These are phyloP conservation scores for Metahyphopichia silvanorum DNA, from an alignment of 805 yeast species.

Conservation along the genomic window DNA sequence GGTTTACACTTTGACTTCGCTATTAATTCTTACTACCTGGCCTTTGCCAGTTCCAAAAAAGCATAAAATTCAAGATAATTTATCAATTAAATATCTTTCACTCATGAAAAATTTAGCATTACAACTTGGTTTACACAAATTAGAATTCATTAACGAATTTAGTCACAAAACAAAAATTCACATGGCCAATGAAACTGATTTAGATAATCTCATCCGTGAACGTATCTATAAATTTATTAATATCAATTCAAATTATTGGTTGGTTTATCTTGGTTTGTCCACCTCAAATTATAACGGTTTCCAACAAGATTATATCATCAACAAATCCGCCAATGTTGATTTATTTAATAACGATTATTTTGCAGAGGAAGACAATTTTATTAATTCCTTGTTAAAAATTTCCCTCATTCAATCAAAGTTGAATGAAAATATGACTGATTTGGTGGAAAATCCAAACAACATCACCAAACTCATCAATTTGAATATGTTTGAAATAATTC, in stretches of 20 bases:
- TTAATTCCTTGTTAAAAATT: slow-evolving; percentile 23
- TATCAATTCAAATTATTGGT: slow-evolving; percentile 43
- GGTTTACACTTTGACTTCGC: slow-evolving; percentile 33
- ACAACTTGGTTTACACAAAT: slow-evolving; percentile 42
- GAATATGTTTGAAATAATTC: slow-evolving; percentile 41
- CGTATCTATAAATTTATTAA: slow-evolving; percentile 40
- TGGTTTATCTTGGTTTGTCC: slow-evolving; percentile 36
- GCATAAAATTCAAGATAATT: slow-evolving; percentile 24
- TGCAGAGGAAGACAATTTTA: slow-evolving; percentile 15
- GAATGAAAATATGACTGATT: slow-evolving; percentile 35
- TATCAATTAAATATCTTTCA: slow-evolving; percentile 34
- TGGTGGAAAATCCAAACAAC: slow-evolving; percentile 18
- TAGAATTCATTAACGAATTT: slow-evolving; percentile 40
- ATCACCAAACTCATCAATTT: slow-evolving; percentile 34
- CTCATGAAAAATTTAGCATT: slow-evolving; percentile 36
- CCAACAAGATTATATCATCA: slow-evolving; percentile 36
- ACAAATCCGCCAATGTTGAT: slow-evolving; percentile 27
- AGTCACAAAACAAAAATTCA: slow-evolving; percentile 30
- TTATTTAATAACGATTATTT: slow-evolving; percentile 5
- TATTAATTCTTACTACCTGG: slow-evolving; percentile 44
- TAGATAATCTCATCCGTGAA: slow-evolving; percentile 34
- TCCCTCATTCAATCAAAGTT: slow-evolving; percentile 38
- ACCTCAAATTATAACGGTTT: slow-evolving; percentile 25
- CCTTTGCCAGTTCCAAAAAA: slow-evolving; percentile 32
- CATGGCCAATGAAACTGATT: slow-evolving; percentile 22